Percentiles rank a stretch among this genome's conserved stretches.
phyloP scores from a whole-genome alignment of 2,329 filamentous ascomycete species.

The Trichoderma asperellum region DNA sequence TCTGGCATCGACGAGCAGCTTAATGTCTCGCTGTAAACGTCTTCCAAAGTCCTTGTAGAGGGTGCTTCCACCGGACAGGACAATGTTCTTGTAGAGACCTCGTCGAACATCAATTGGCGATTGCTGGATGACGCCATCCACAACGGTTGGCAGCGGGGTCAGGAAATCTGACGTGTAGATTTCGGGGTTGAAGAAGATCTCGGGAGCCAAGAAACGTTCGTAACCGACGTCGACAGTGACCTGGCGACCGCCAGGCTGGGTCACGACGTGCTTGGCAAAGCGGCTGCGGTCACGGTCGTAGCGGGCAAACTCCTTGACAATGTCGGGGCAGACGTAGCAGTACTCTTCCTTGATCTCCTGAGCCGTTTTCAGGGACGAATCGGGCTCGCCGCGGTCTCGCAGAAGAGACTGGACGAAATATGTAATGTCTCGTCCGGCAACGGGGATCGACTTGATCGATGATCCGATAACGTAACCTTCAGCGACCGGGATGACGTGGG shows the following conservation, averaged over 20 bases:
- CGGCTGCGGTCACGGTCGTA: slow-evolving; percentile 92
- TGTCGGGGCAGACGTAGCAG: slow-evolving; percentile 97
- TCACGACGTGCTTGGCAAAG: slow-evolving; percentile 88
- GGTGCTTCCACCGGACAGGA: slow-evolving; percentile 93
- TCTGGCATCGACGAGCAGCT: slow-evolving; percentile 89
- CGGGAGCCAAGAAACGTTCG: slow-evolving; percentile 94
- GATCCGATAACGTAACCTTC: slow-evolving; percentile 99
- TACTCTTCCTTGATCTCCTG: slow-evolving; percentile 99
- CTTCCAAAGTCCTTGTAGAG: slow-evolving; percentile 98
- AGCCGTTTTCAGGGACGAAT: slow-evolving; percentile 95
- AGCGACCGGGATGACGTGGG: slow-evolving; percentile 96
- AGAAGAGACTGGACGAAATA: slow-evolving; percentile 98
- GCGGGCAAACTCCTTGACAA: slow-evolving; percentile 95
- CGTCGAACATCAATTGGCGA: slow-evolving; percentile 96
- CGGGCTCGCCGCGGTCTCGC: slow-evolving; percentile 92
- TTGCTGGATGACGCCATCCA: slow-evolving; percentile 95
- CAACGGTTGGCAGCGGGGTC: slow-evolving; percentile 89
- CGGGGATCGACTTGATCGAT: slow-evolving; percentile 98
- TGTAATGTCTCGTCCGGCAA: slow-evolving; percentile 96
- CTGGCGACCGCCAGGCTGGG: slow-evolving; percentile 81
- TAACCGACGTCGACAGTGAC: slow-evolving; percentile 92
- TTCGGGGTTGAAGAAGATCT: slow-evolving; percentile 99
- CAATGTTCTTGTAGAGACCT: slow-evolving; percentile 99
- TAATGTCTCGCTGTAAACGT: slow-evolving; percentile 94
- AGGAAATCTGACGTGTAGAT: slow-evolving; percentile 99